Evolutionary conservation across 805 yeast genomes (phyloP).

Genomic region (Zygosaccharomyces kombuchaensis): DNA sequence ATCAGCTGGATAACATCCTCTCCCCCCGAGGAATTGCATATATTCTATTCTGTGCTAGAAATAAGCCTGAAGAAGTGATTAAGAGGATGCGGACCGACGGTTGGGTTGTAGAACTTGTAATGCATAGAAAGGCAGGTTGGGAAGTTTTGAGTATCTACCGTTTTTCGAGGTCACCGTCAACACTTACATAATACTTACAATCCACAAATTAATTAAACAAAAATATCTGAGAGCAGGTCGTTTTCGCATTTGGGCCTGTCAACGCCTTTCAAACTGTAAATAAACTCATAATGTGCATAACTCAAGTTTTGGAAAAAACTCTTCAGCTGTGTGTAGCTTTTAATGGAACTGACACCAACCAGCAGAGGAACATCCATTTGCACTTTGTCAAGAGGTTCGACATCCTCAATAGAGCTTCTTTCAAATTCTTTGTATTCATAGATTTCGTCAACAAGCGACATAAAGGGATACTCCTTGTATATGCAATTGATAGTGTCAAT

Average conservation of each 20-base stretch:
- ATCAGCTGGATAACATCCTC: constrained; percentile 49
- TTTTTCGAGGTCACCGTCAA: constrained; percentile 36
- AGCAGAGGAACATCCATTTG: constrained; percentile 29
- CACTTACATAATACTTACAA: constrained; percentile 6
- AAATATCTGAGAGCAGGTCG: constrained; percentile 60
- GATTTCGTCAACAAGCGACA: constrained; percentile 45
- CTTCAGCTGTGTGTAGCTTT: constrained; percentile 25
- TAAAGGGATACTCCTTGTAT: constrained; percentile 36
- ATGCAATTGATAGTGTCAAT: constrained; percentile 61
- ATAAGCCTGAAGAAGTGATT: constrained; percentile 65
- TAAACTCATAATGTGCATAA: constrained; percentile 38
- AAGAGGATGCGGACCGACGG: constrained; percentile 41
- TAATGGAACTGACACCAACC: constrained; percentile 23
- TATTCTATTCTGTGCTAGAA: constrained; percentile 86
- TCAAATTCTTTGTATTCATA: constrained; percentile 37
- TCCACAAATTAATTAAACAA: constrained; percentile 13
- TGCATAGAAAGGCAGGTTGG: constrained; percentile 88
- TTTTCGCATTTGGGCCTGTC: constrained; percentile 46
- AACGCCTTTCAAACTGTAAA: constrained; percentile 46
- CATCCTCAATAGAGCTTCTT: constrained; percentile 30
- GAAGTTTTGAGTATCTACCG: constrained; percentile 77
- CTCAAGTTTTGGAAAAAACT: constrained; percentile 29
- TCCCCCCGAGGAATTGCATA: constrained; percentile 69
- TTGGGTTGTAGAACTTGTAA: constrained; percentile 55
- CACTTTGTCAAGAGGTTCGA: constrained; percentile 19